Evolutionary conservation across 345 rosid genomes (phyloP), one percentile per base, ranked within the genome.

Genomic region (Carallia brachiata): DNA sequence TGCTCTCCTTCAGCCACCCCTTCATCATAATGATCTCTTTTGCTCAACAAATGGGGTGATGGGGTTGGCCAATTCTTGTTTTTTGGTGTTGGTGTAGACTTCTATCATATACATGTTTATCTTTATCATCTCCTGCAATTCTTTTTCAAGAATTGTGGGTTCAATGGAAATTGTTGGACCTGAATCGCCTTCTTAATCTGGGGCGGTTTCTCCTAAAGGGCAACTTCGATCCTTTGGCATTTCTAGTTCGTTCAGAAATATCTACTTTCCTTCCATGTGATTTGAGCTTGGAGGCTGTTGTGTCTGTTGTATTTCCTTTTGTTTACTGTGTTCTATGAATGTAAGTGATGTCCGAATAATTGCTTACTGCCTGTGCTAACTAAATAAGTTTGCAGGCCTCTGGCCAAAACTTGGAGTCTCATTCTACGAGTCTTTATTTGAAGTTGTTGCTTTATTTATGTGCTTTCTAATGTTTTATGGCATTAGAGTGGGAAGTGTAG

Each of bases 181-280:
- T 64, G 74, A 66, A 76, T 60, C 64, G 44, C 59, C 61, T 39
- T 57, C 44, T 67, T 3, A 52, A 9, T 8, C 1, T 0, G 31
- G 57, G 77, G 77, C 62, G 67, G 65, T 69, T 65, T 56, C 34
- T 75, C 58, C 64, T 74, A 40, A 53, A 82, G 90, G 90, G 90
- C 86, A 86, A 78, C 83, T 78, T 86, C 81, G 66, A 81, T 81
- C 84, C 87, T 83, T 86, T 86, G 90, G 87, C 90, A 86, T 78
- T 77, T 77, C 69, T 61, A 55, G 59, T 67, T 67, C 52, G 66
- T 65, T 62, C 66, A 19, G 62, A 59, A 55, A 34, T 23, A 23
- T 67, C 60, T 61, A 28, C 52, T 59, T 10, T 23, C 16, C 50
- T 50, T 34, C 18, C 68, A 13, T 23, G 52, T 18, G 69, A 74